Evolutionary conservation across 305 asterid species (phyloP), one percentile per base, ranked within the genome.

Genomic region (Fraxinus greggii): DNA sequence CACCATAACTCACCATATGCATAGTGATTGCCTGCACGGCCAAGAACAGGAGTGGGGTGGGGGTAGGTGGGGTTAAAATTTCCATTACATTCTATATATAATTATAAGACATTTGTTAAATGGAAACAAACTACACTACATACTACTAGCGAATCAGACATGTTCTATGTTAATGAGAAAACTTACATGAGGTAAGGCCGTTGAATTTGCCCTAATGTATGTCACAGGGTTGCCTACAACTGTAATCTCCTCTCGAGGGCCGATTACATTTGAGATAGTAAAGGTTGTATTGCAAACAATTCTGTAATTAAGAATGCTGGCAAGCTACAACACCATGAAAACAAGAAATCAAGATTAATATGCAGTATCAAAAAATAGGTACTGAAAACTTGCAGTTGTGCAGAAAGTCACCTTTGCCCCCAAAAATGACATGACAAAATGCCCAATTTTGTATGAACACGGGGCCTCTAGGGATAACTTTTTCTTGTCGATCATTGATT

Each of bases 1-100:
- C 98, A 6, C 93, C 98, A 65, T 93, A 95, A 79, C 98, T 95
- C 89, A 93, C 76, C 98, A 93, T 90, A 65, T 92, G 97, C 97
- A 95, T 90, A 35, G 93, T 93, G 73, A 95, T 76, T 10, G 98
- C 97, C 97, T 95, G 88, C 85, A 78, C 29, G 31, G 3, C 0
- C n/a, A 26, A 38, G 10, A 56, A 7, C 4, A 56, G 28, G 67
- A 56, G 13, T 56, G 67, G 12, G 61, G 23, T 61, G 17, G 72
- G 72, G 29, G 1, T 8, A 21, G 15, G 31, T 24, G 29, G 29
- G 32, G 29, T 63, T 23, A 26, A 24, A 65, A 63, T 63, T 65
- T 65, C 73, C 35, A 3, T 28, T 13, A 28, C 40, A 15, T 69
- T 13, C 7, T 69, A 69, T 63, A 63, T 23, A 61, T 61, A 61